A percentile compares a stretch with the other conserved stretches of the same genome.
Evolutionary conservation across 805 yeast genomes (phyloP).

Genomic region (Candida ponderosae): DNA sequence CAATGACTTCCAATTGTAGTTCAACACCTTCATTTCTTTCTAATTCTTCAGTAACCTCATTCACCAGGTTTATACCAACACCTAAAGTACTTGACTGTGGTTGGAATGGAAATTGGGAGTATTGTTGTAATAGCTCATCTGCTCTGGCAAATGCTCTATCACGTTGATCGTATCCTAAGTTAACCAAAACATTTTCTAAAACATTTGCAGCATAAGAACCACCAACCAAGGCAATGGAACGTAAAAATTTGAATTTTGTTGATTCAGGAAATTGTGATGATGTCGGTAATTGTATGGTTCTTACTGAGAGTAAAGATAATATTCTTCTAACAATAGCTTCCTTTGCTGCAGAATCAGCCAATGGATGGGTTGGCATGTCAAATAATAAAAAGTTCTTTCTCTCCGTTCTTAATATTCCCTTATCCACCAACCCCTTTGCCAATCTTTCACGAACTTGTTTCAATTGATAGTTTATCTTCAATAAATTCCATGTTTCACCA

Average conservation of each 20-base stretch:
- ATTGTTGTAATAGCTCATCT: conserved; percentile 82
- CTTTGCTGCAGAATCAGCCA: conserved; percentile 79
- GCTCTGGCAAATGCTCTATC: conserved; percentile 91
- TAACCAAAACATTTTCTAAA: conserved; percentile 75
- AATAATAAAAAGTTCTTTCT: conserved; percentile 88
- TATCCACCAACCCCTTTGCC: conserved; percentile 95
- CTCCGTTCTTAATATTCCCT: conserved; percentile 93
- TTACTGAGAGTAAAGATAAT: conserved; percentile 57
- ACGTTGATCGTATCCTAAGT: conserved; percentile 76
- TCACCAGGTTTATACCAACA: conserved; percentile 59
- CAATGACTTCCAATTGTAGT: conserved; percentile 77
- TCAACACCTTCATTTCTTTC: conserved; percentile 34
- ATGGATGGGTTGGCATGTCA: conserved; percentile 98
- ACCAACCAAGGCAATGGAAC: conserved; percentile 76
- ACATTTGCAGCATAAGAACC: conserved; percentile 96
- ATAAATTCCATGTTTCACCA: conserved; percentile 96
- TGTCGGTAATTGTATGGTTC: conserved; percentile 54
- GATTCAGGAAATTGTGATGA: conserved; percentile 62
- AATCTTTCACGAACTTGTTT: conserved; percentile 95
- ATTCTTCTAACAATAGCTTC: conserved; percentile 73
- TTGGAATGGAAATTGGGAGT: conserved; percentile 78
- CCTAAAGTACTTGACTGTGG: conserved; percentile 55
- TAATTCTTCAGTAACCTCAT: conserved; percentile 36
- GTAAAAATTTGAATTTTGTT: conserved; percentile 59
- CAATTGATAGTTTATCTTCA: conserved; percentile 90